phyloP scores from a whole-genome alignment of 2,329 filamentous ascomycete species.

The Raffaelea albimanens region DNA sequence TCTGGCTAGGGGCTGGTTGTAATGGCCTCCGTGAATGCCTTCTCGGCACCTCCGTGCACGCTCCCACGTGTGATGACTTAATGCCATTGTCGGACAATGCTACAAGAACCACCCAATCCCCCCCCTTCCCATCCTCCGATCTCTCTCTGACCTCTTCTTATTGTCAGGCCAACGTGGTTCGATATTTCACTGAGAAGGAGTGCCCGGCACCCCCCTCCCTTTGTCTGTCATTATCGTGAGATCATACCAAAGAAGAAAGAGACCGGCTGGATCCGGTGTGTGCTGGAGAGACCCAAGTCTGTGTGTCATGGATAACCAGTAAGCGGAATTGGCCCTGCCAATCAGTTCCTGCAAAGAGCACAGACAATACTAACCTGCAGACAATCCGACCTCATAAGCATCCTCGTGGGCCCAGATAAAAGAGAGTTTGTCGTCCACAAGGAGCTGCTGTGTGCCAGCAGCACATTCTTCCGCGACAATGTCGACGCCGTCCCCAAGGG shows the following conservation, averaged over 20 bases:
- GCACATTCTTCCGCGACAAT: conserved; percentile 37
- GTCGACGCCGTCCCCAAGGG: conserved; percentile 26
- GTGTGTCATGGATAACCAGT: not conserved
- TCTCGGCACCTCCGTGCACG: too few species aligned
- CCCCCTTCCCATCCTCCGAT: not conserved
- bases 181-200: not conserved
- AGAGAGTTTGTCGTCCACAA: conserved; percentile 21
- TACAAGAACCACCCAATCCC: not conserved
- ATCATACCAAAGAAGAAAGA: not conserved
- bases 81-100: too few species aligned
- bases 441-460: conserved; percentile 34
- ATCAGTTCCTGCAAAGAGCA: not conserved
- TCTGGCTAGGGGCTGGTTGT: too few species aligned
- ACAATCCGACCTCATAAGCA: conserved; percentile 16
- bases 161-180: not conserved
- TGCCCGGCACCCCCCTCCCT: not conserved
- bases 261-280: not conserved
- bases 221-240: not conserved
- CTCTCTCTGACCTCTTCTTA: not conserved
- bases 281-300: not conserved
- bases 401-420: conserved; percentile 21
- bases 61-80: too few species aligned
- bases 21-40: too few species aligned
- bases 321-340: not conserved
- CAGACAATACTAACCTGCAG: not conserved